phyloP scores from a whole-genome alignment of 768 basidiomycete genomes.

The Kwoniella botswanensis region DNA sequence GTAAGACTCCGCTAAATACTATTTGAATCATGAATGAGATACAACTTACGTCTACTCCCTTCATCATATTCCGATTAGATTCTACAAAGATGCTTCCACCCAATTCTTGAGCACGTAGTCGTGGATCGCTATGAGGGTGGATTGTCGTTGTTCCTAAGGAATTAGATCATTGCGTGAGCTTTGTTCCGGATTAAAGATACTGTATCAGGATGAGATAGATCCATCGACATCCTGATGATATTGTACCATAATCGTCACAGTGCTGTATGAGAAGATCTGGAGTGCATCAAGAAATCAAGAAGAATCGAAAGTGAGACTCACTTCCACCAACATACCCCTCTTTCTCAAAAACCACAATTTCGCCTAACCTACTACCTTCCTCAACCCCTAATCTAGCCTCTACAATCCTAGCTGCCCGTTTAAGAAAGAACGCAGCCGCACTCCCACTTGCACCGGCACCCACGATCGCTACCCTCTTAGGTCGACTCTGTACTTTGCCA shows the following conservation, averaged over 20 bases:
- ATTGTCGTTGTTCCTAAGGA: slow-evolving; percentile 74
- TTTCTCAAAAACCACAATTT: slow-evolving; percentile 84
- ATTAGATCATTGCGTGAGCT: too few species aligned
- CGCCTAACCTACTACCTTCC: slow-evolving; percentile 64
- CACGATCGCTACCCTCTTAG: slow-evolving; percentile 74
- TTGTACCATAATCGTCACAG: too few species aligned
- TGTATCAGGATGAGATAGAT: too few species aligned
- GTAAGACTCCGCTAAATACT: too few species aligned
- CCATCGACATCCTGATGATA: too few species aligned
- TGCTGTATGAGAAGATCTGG: too few species aligned
- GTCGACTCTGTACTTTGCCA: slow-evolving; percentile 22
- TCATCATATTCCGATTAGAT: slow-evolving; percentile 70
- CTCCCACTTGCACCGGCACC: slow-evolving; percentile 88
- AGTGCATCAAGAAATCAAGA: slow-evolving; percentile 6
- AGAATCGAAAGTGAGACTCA: slow-evolving; percentile 58
- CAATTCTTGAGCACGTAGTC: slow-evolving; percentile 72
- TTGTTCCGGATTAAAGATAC: too few species aligned
- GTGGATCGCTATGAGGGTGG: slow-evolving; percentile 70
- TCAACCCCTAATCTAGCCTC: slow-evolving; percentile 60
- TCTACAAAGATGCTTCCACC: slow-evolving; percentile 86
- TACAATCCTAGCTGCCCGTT: slow-evolving; percentile 82
- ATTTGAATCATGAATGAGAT: too few species aligned
- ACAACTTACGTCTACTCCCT: slow-evolving; percentile 69
- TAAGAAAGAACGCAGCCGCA: slow-evolving; percentile 67
- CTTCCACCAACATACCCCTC: slow-evolving; percentile 79